Evolutionary conservation across 768 basidiomycete genomes (phyloP).

Genomic region (Macrolepiota dolichaula): DNA sequence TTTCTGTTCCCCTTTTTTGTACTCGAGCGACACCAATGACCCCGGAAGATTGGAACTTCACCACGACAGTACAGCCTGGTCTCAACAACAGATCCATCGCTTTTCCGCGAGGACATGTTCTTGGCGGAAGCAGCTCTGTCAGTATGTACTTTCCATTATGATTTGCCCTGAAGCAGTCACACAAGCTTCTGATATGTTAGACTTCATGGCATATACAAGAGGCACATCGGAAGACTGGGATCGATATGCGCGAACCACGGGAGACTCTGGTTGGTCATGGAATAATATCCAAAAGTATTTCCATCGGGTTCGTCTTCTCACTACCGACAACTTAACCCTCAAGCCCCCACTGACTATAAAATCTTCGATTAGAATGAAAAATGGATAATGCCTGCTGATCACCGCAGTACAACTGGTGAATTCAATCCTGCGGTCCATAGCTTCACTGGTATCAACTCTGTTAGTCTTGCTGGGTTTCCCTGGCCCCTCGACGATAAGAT

Average conservation of each 20-base stretch:
- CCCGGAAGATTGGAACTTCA: conserved; percentile 27
- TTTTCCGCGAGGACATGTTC: conserved; percentile 22
- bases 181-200: conserved; percentile 7
- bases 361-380: conserved; percentile 22
- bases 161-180: conserved; percentile 5
- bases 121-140: conserved; percentile 26
- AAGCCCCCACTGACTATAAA: conserved; percentile 7
- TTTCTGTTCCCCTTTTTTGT: conserved; percentile 14
- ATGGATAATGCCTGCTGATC: conserved; percentile 25
- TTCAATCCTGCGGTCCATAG: conserved; percentile 32
- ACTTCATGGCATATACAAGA: conserved; percentile 27
- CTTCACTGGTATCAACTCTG: conserved; percentile 23
- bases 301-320: conserved; percentile 18
- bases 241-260: conserved; percentile 43
- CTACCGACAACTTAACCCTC: conserved; percentile 5
- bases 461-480: conserved; percentile 27
- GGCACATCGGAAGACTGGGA: conserved; percentile 48
- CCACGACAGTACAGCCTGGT: conserved; percentile 19
- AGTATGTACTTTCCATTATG: conserved; percentile 21
- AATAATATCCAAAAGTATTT: conserved; percentile 26
- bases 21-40: conserved; percentile 16
- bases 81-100: conserved; percentile 19
- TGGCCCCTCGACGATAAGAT: conserved; percentile 25
- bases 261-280: conserved; percentile 47
- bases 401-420: conserved; percentile 28